Base-by-base conservation (phyloP, 2,329 filamentous ascomycete genomes). In the Neodidymelliopsis sp. region DNA sequence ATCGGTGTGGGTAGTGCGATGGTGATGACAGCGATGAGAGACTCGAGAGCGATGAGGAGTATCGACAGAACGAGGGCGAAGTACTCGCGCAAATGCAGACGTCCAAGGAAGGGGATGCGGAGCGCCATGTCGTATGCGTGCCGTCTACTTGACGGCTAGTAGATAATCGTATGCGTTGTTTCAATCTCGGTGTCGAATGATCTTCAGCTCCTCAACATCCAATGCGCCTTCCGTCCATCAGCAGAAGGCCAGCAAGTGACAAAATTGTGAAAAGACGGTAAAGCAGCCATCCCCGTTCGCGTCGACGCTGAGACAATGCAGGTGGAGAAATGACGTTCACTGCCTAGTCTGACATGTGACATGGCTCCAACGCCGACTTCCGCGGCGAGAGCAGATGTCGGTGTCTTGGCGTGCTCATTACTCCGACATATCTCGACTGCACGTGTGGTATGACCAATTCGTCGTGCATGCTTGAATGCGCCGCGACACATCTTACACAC, bases 1-100 rank as follows among this genome's bases (percentile, higher is more conserved):
- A 97, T 81, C 12, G 91, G 87, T 18, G 86, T 83, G 19, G 93
- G 94, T 30, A 99, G 82, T 25, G 90, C 90, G 54, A 97, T 83
- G 2, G 94, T 97, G 54, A 96, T 84, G 49, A 96, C 79, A 63
- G 93, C 86, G 63, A 96, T 88, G 53, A 96, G 67, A 47, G 86
- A 86, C 74, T 99, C 94, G 59, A 96, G 81, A 35, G 85, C 81
- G 49, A 97, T 87, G 27, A 99, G 83, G 41, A 90, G 66, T 65
- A 97, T 89, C 6, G 93, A 97, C 45, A 86, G 85, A 35, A 94
- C 75, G 31, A 99, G 84, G 28, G 92, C 91, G 56, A 95, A 75
- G 76, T 97, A 97, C 77, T 99, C 92, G 74, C 82, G 82, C 73
- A 77, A 53, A 43, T 77, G 71, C 28, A 88, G 77, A 53, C 85